phyloP scores from a whole-genome alignment of 352 stramenopile genomes.

The Globisporangium spiculum region DNA sequence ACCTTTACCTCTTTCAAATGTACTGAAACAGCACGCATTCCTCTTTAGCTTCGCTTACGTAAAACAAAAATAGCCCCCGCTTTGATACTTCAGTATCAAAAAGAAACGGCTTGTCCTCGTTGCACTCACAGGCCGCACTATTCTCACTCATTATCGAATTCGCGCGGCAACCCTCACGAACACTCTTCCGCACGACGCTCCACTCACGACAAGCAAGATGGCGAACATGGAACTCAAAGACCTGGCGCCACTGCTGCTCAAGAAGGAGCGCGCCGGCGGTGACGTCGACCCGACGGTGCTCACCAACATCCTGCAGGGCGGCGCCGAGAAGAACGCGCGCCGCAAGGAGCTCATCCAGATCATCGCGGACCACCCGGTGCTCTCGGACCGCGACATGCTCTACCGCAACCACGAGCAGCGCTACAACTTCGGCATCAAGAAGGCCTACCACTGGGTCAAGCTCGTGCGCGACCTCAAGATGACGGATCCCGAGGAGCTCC shows the following conservation, averaged over 20 bases:
- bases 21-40: too few species aligned
- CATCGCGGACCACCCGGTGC: constrained; percentile 30
- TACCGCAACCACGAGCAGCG: constrained; percentile 43
- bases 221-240: constrained; percentile 17
- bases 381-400: constrained; percentile 40
- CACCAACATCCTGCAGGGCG: constrained; percentile 13
- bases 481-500: constrained; percentile 28
- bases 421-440: constrained; percentile 28
- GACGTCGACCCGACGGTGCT: constrained; percentile 20
- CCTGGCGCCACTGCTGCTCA: constrained; percentile 20
- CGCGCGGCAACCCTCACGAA: too few species aligned
- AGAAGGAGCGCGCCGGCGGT: constrained; percentile 18
- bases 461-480: constrained; percentile 31
- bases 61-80: too few species aligned
- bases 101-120: too few species aligned
- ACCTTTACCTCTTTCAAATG: too few species aligned
- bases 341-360: constrained; percentile 17
- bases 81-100: too few species aligned
- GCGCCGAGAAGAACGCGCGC: constrained; percentile 11
- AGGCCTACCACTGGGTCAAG: constrained; percentile 38
- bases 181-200: too few species aligned
- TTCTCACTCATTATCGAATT: too few species aligned
- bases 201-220: too few species aligned
- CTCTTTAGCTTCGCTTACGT: too few species aligned
- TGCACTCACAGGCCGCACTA: too few species aligned